Base-by-base conservation (phyloP, 495 filamentous ascomycete species). In the Penicillium riverlandense region DNA sequence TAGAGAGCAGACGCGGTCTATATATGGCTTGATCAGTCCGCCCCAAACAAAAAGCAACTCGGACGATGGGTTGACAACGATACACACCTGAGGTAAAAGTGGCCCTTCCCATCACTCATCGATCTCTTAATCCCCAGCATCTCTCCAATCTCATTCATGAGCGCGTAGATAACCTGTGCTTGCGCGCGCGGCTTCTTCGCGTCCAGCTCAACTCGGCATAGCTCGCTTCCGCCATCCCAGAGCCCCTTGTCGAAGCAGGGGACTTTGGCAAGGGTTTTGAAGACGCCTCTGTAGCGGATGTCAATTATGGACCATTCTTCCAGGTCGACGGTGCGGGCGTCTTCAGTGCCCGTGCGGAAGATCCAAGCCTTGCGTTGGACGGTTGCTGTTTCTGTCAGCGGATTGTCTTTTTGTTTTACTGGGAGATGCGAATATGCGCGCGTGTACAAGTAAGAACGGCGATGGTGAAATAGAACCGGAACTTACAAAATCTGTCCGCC, bases 281-380 rank as follows among this genome's bases (percentile, higher is more conserved):
- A 66, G 1, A 63, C 52, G 1, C 56, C 60, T 5, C 60, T 47
- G 34, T 54, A 66, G 8, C 58, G 55, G 38, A 59, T 56, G 35
- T 66, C 58, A 12, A 52, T 39, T 29, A 45, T 50, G 8, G 58
- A 55, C 62, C 62, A 66, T 22, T 41, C 38, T 35, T 35, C 38
- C 10, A 58, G 33, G 37, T 58, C 49, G 8, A 58, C 49, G 1
- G 41, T 1, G 12, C 54, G 49, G 15, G 44, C 55, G 31, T 66
- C 44, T 27, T 57, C 32, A 4, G 12, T 35, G 11, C 38, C 28
- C 8, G 11, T 15, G 14, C 59, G 55, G 35, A 66, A 66, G 38
- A 59, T 40, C 62, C 62, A 66, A 28, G 53, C 38, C 6, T 40
- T 52, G 14, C 47, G 49, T 14, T 55, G 47, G 9, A 55, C 37